Evolutionary conservation across 192 early-diverging fungal species (phyloP).

Genomic region (Mortierella claussenii): DNA sequence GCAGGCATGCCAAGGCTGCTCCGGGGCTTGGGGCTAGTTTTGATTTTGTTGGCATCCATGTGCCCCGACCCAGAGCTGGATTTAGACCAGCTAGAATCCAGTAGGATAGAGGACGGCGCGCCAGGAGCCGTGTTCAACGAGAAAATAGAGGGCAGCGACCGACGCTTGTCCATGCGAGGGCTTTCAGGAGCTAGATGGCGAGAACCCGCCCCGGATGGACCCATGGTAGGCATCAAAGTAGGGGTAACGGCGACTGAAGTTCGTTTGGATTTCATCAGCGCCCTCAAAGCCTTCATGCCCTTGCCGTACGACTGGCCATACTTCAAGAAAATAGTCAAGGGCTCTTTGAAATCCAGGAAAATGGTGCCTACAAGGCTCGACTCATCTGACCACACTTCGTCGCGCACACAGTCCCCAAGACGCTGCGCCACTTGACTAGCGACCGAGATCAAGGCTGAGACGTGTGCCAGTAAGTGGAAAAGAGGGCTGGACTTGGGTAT

Average conservation of each 20-base stretch:
- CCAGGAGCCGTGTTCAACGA: background rate
- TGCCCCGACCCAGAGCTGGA: background rate
- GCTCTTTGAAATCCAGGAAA: constrained; percentile 47
- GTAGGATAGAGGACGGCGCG: background rate
- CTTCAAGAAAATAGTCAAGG: constrained; percentile 47
- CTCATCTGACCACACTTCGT: constrained; percentile 46
- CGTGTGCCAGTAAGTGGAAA: constrained; percentile 37
- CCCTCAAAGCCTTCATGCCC: constrained; percentile 46
- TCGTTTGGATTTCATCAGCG: constrained; percentile 42
- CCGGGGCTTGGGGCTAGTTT: background rate
- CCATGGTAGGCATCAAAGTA: background rate
- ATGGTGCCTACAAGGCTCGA: constrained; percentile 35
- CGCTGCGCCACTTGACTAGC: constrained; percentile 16
- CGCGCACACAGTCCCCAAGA: constrained; percentile 39
- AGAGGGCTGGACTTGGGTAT: constrained; percentile 43
- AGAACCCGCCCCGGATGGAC: background rate
- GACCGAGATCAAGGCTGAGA: constrained; percentile 20
- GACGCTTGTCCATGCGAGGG: constrained; percentile 36
- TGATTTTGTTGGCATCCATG: background rate
- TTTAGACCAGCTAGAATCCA: background rate
- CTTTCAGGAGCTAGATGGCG: background rate
- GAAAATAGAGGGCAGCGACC: constrained; percentile 34
- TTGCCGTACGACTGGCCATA: constrained; percentile 53
- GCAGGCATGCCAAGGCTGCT: constrained; percentile 22
- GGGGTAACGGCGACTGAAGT: background rate